These are phyloP conservation scores for Rhizophagus prolifer DNA, from an alignment of 192 early-diverging fungal genomes.

Conservation along the genomic window DNA sequence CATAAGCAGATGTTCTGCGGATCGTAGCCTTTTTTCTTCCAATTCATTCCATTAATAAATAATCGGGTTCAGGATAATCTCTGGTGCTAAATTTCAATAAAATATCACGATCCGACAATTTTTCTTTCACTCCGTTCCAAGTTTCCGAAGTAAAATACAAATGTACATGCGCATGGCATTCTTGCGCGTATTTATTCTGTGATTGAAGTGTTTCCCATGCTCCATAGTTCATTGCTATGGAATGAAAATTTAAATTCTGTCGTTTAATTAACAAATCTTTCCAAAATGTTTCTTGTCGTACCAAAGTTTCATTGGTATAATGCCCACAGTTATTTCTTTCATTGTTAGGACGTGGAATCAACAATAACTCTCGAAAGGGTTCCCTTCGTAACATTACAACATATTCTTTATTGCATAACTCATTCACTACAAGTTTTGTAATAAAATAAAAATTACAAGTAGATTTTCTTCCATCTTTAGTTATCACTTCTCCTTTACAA, in stretches of 20 bases:
- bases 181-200: constrained; percentile 2
- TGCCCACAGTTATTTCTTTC: not conserved
- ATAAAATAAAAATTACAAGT: not conserved
- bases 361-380: not conserved
- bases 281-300: not conserved
- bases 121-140: too few relatives aligned
- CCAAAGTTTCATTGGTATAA: not conserved
- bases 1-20: too few relatives aligned
- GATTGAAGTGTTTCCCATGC: not conserved
- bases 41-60: too few relatives aligned
- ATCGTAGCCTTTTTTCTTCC: too few relatives aligned
- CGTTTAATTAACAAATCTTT: not conserved
- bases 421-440: not conserved
- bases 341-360: not conserved
- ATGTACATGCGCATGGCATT: not conserved
- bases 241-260: not conserved
- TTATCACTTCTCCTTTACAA: not conserved
- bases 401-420: not conserved
- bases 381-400: not conserved
- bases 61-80: too few relatives aligned
- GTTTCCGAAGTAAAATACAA: too few relatives aligned
- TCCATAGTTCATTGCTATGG: not conserved
- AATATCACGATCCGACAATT: too few relatives aligned
- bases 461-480: not conserved
- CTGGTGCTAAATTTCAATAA: too few relatives aligned